Base-by-base conservation (phyloP, 306 rosid genomes). In the Casuarina glauca region DNA sequence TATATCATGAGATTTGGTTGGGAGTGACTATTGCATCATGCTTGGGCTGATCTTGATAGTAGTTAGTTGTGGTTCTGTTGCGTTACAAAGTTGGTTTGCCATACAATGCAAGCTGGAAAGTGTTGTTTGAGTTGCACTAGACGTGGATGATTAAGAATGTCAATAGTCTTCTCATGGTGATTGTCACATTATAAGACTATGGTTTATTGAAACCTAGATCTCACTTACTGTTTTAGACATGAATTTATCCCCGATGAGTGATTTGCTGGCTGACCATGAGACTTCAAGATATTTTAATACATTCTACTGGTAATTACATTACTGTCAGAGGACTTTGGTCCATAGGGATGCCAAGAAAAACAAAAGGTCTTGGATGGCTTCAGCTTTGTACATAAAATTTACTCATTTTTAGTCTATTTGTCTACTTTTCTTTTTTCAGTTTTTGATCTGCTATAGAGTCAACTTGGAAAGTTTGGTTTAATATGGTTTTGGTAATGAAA, bases 401-500 rank as follows among this genome's bases (percentile, higher is more conserved):
- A 41, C 71, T 80, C 74, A 48, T 46, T 42, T n/a, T 74, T 19
- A 35, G 6, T 68, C 43, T 64, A 41, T 43, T 72, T 64, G 64
- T 81, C 38, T 74, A 26, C 76, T 57, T 66, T 50, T 19, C 62
- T 76, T 13, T 66, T 20, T 26, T 72, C 77, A 49, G 49, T 64
- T 70, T 79, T 78, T 78, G 77, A 70, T 42, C 50, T 63, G 69
- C 69, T 20, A 62, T 61, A 38, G 4, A 62, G 61, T 48, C n/a
- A 38, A 49, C 61, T 62, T 62, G 62, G 69, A 46, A 43, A 16
- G 48, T 48, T 32, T 45, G 57, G 5, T 74, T 20, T 52, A 49
- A 20, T 16, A 74, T 73, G 48, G 68, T 36, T 60, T 54, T 13
- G 17, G 12, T 72, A 15, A 20, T 63, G 69, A 63, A 12, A 63